Conservation (phyloP, 129 eudicot genomes). For the Escallonia rubra region DNA sequence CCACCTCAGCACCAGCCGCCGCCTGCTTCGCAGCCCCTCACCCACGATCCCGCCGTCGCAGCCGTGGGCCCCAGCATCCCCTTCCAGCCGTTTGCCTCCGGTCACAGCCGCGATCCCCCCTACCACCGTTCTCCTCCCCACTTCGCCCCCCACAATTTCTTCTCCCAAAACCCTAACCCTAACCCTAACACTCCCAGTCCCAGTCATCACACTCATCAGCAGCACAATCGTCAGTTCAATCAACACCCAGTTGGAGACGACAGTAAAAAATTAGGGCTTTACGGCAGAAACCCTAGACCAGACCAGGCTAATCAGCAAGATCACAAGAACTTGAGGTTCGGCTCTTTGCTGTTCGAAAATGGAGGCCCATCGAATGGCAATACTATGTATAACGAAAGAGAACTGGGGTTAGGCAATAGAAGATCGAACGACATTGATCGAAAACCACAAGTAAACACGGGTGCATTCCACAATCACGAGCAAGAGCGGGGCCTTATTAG, state of each 20-base stretch:
- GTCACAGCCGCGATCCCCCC: conserved; percentile 13
- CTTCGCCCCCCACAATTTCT: conserved; percentile 57
- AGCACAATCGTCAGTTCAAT: conserved; percentile 8
- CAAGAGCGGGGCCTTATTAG: conserved; percentile 13
- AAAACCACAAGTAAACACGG: conserved; percentile 22
- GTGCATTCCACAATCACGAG: conserved; percentile 23
- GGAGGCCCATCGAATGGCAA: conserved; percentile 13
- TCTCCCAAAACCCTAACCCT: conserved; percentile 55
- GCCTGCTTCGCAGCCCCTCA: conserved; percentile 21
- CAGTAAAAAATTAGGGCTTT: conserved; percentile 27
- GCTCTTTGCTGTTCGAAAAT: conserved; percentile 27
- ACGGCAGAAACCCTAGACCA: conserved; percentile 18
- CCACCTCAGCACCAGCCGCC: conserved; percentile 44
- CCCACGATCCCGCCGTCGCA: conserved; percentile 85
- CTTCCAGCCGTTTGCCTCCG: conserved; percentile 15
- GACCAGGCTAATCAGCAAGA: conserved; percentile 14
- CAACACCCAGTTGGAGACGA: conserved; percentile 17
- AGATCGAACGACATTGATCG: conserved; percentile 31
- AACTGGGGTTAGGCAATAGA: conserved; percentile 15
- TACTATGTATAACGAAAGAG: conserved; percentile 16
- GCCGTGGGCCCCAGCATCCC: conserved; percentile 62
- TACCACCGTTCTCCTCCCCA: conserved; percentile 27
- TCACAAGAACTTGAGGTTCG: conserved; percentile 36
- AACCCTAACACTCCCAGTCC: conserved; percentile 35
- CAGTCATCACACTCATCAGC: conserved; percentile 11